Conservation (phyloP, 1,284 basidiomycete genomes). For the Sanghuangporus weigelae region DNA sequence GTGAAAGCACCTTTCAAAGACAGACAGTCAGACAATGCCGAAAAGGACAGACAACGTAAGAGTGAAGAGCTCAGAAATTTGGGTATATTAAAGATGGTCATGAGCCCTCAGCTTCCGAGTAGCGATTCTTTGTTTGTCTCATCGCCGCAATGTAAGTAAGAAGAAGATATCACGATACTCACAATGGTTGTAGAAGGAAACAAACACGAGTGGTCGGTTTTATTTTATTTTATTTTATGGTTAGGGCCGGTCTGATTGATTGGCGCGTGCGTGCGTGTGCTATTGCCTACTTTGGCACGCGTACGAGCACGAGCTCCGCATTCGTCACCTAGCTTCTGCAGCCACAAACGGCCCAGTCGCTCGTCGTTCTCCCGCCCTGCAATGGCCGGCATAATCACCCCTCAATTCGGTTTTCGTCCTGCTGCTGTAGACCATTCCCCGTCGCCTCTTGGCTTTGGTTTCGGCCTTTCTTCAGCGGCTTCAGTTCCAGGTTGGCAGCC, state of each 20-base stretch:
- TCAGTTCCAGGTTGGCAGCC: constrained; percentile 33
- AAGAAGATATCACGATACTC: constrained; percentile 26
- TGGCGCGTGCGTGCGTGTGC: background rate
- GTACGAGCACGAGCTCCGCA: background rate
- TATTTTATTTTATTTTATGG: constrained; percentile 24
- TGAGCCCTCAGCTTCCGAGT: constrained; percentile 67
- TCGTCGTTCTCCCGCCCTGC: background rate
- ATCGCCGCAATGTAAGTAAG: constrained; percentile 38
- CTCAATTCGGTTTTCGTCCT: constrained; percentile 59
- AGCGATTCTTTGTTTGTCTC: constrained; percentile 71
- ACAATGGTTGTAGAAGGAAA: constrained; percentile 23
- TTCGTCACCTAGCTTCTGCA: constrained; percentile 9
- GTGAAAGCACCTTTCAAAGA: background rate
- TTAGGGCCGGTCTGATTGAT: constrained; percentile 12
- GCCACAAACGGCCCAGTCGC: constrained; percentile 21
- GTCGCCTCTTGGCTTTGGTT: constrained; percentile 66
- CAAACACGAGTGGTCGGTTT: background rate
- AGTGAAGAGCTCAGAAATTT: constrained; percentile 69
- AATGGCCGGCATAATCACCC: constrained; percentile 70
- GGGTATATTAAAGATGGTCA: constrained; percentile 72
- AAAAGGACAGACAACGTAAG: constrained; percentile 20
- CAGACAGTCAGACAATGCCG: background rate
- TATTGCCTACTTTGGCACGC: background rate
- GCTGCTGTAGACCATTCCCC: constrained; percentile 56
- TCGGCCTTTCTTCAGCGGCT: constrained; percentile 48